A percentile compares a stretch with the other conserved stretches of the same genome.
These are phyloP conservation scores for Ophiosphaerella korrae DNA, from an alignment of 2,329 filamentous ascomycete genomes.

Conservation along the genomic window DNA sequence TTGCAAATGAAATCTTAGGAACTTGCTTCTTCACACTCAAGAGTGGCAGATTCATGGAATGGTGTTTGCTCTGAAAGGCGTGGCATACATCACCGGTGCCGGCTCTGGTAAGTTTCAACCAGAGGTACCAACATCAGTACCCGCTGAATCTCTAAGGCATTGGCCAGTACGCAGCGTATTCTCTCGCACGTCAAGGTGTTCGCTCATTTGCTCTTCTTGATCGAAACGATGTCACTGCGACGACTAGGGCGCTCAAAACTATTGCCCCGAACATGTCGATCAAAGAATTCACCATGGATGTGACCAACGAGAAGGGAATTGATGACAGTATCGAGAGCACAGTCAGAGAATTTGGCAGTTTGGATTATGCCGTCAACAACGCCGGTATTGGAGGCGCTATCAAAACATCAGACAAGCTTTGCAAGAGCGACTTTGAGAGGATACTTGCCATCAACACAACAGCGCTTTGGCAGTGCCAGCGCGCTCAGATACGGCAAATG, in stretches of 20 bases:
- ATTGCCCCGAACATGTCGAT: conserved; percentile 51
- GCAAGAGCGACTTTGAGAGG: conserved; percentile 56
- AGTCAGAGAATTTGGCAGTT: conserved; percentile 55
- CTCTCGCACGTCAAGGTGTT: conserved; percentile 57
- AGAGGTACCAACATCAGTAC: not conserved
- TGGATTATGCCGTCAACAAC: conserved; percentile 63
- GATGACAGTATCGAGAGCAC: conserved; percentile 51
- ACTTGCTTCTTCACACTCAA: too few relatives aligned
- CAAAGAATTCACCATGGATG: conserved; percentile 53
- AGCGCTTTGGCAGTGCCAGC: conserved; percentile 63
- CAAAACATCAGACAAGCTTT: conserved; percentile 53
- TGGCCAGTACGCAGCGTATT: conserved; percentile 54
- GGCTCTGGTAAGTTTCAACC: conserved; percentile 48
- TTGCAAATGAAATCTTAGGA: too few relatives aligned
- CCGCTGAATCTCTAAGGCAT: conserved; percentile 50
- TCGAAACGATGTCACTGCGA: conserved; percentile 46
- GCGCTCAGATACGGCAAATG: conserved; percentile 59
- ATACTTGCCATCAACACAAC: conserved; percentile 61
- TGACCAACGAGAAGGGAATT: conserved; percentile 52
- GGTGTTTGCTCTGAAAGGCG: conserved; percentile 51
- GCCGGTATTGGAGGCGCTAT: conserved; percentile 57
- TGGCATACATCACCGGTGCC: conserved; percentile 57
- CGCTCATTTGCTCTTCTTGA: conserved; percentile 55
- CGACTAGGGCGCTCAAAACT: conserved; percentile 43
- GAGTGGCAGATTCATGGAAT: conserved; percentile 24